Conservation (phyloP, 2,329 filamentous ascomycete genomes). For the Bipolaris bicolor region DNA sequence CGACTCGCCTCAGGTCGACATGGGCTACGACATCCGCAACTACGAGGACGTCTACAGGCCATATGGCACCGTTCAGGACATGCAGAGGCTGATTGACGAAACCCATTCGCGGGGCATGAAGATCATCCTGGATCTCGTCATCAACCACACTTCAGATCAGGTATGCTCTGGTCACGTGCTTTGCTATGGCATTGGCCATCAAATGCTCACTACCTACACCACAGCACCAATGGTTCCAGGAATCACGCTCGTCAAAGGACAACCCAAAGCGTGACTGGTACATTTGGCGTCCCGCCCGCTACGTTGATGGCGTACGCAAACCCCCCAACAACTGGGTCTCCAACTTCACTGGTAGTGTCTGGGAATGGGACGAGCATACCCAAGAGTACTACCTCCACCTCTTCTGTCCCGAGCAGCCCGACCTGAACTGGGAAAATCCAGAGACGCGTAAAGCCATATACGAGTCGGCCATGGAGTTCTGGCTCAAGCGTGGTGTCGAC, state of each 20-base stretch:
- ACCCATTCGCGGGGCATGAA: slow-evolving; percentile 47
- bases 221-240: slow-evolving; percentile 63
- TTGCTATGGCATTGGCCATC: not conserved
- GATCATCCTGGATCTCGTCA: slow-evolving; percentile 49
- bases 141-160: slow-evolving; percentile 50
- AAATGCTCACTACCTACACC: slow-evolving; percentile 18
- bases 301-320: slow-evolving; percentile 63
- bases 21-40: slow-evolving; percentile 50
- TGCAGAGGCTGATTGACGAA: slow-evolving; percentile 47
- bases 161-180: slow-evolving; percentile 17
- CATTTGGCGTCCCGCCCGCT: slow-evolving; percentile 58
- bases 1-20: slow-evolving; percentile 55
- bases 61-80: slow-evolving; percentile 50
- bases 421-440: slow-evolving; percentile 83
- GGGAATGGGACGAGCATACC: slow-evolving; percentile 75
- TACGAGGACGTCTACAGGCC: slow-evolving; percentile 50
- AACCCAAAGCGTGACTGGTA: slow-evolving; percentile 63
- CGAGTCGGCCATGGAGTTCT: slow-evolving; percentile 73
- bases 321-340: slow-evolving; percentile 79
- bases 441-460: slow-evolving; percentile 73
- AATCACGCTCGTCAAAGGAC: slow-evolving; percentile 58
- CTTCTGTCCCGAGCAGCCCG: slow-evolving; percentile 77
- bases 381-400: slow-evolving; percentile 77
- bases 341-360: slow-evolving; percentile 66
- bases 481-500: slow-evolving; percentile 73